phyloP scores from a whole-genome alignment of 2,329 filamentous ascomycete species.

The Neonectria magnoliae region DNA sequence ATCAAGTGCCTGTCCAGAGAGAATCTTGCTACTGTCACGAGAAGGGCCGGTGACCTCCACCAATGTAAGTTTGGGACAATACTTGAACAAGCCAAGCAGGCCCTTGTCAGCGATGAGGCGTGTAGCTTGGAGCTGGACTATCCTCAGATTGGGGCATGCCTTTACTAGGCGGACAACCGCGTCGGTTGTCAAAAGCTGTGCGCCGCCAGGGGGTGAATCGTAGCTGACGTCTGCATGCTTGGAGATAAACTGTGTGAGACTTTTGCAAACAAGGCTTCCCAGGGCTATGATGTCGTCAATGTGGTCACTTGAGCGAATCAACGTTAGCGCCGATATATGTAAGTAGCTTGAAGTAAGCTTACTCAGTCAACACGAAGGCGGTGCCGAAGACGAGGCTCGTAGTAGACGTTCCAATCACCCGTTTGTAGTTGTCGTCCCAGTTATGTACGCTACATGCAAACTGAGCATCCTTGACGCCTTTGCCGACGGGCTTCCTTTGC shows the following conservation, averaged over 20 bases:
- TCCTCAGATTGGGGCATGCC: conserved; percentile 18
- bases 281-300: conserved; percentile 27
- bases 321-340: neutral
- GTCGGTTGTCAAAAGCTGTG: conserved; percentile 10
- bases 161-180: conserved; percentile 17
- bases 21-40: fast-evolving
- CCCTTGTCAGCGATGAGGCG: neutral
- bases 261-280: conserved; percentile 9
- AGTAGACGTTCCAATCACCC: no score
- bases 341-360: no score
- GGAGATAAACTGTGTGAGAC: conserved; percentile 18
- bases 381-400: no score
- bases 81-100: conserved; percentile 1
- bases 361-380: no score
- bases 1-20: conserved; percentile 13
- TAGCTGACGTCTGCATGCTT: conserved; percentile 22
- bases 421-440: no score
- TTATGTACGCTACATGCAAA: no score
- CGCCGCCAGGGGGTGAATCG: conserved; percentile 5
- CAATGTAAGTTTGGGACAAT: neutral
- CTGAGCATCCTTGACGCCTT: no score
- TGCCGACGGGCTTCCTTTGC: no score
- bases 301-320: conserved; percentile 15
- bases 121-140: conserved; percentile 19
- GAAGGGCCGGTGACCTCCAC: conserved; percentile 16